Conservation (phyloP, 2,329 filamentous ascomycete species). For the Epichloe amarillans region DNA sequence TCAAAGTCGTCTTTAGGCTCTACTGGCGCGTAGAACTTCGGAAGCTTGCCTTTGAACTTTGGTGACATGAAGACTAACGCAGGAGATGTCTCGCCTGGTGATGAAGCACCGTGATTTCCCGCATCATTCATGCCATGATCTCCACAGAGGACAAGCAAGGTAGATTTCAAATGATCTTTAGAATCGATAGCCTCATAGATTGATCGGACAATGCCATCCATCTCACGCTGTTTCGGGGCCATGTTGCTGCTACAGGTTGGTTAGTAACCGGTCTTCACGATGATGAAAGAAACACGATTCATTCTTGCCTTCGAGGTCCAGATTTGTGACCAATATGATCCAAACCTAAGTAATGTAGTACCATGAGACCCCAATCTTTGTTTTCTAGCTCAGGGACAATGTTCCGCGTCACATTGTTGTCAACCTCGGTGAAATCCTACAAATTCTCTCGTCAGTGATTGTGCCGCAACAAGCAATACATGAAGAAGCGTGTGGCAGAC, state of each 20-base stretch:
- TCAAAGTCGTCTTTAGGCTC: slow-evolving; percentile 56
- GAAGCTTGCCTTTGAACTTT: slow-evolving; percentile 50
- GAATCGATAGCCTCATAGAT: slow-evolving; percentile 67
- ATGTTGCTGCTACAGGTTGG: slow-evolving; percentile 57
- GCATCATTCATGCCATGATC: slow-evolving; percentile 99
- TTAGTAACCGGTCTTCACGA: neutral
- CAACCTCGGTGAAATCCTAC: slow-evolving; percentile 93
- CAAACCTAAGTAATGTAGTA: slow-evolving; percentile 88
- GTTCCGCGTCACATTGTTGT: slow-evolving; percentile 92
- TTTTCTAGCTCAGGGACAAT: slow-evolving; percentile 61
- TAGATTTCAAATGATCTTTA: slow-evolving; percentile 57
- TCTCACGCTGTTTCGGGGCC: slow-evolving; percentile 84
- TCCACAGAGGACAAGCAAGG: slow-evolving; percentile 74
- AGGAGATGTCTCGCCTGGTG: slow-evolving; percentile 84
- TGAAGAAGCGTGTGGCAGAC: slow-evolving; percentile 21
- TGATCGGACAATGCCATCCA: slow-evolving; percentile 68
- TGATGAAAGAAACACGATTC: neutral
- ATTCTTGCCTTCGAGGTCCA: slow-evolving; percentile 59
- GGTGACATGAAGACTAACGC: slow-evolving; percentile 86
- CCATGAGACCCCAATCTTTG: slow-evolving; percentile 82
- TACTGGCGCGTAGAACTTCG: slow-evolving; percentile 35
- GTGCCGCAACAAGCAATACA: neutral
- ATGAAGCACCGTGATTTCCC: slow-evolving; percentile 91
- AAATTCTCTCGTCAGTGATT: neutral
- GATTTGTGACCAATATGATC: slow-evolving; percentile 98